Conservation (phyloP, 805 yeast species). For the Saccharomyces kudriavzevii region DNA sequence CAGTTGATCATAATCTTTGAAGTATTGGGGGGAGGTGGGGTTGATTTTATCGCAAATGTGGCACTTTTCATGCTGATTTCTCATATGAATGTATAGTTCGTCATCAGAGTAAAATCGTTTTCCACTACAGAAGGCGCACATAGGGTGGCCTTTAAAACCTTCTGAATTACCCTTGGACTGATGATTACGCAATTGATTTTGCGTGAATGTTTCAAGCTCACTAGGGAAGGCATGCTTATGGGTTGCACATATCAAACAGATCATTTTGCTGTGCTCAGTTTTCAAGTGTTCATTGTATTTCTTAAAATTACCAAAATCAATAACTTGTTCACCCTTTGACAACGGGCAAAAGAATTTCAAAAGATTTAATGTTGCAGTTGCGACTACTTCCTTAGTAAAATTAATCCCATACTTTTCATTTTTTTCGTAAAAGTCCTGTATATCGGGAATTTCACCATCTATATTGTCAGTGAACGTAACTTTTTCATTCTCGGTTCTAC, state of each 20-base stretch:
- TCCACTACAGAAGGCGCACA: conserved; percentile 71
- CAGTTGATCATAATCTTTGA: conserved; percentile 64
- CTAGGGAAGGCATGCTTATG: conserved; percentile 68
- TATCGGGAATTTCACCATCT: conserved; percentile 33
- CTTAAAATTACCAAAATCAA: conserved; percentile 42
- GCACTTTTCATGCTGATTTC: conserved; percentile 82
- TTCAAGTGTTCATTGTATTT: conserved; percentile 58
- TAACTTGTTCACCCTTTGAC: conserved; percentile 19
- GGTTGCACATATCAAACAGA: conserved; percentile 72
- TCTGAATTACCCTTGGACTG: conserved; percentile 61
- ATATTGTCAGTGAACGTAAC: conserved; percentile 51
- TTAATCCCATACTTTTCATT: conserved; percentile 45
- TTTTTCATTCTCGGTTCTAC: conserved; percentile 61
- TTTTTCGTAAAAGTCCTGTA: conserved; percentile 29
- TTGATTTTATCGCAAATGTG: conserved; percentile 74
- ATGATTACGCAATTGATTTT: conserved; percentile 59
- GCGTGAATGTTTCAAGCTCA: conserved; percentile 58
- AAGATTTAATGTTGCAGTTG: conserved; percentile 42
- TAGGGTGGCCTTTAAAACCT: conserved; percentile 86
- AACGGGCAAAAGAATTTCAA: conserved; percentile 51
- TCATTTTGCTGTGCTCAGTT: conserved; percentile 49
- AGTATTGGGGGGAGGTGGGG: conserved; percentile 61
- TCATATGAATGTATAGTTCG: conserved; percentile 72
- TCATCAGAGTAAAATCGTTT: conserved; percentile 80
- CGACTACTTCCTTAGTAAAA: conserved; percentile 49